Percentiles rank a stretch among this genome's conserved stretches.
These are phyloP conservation scores for Cucurbitaria berberidis DNA, from an alignment of 2,329 filamentous ascomycete species.

Conservation along the genomic window DNA sequence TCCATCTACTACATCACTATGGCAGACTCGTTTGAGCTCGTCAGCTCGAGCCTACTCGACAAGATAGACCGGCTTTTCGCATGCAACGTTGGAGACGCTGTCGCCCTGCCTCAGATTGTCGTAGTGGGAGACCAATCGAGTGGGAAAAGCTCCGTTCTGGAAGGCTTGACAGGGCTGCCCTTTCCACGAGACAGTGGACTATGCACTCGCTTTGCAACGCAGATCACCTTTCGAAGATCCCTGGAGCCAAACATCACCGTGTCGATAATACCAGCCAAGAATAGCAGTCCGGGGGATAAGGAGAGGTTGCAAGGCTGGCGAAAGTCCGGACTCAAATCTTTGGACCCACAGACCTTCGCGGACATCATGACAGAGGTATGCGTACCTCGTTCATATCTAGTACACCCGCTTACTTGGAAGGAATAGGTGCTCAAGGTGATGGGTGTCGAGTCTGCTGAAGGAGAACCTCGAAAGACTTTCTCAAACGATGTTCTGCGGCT, in stretches of 20 bases:
- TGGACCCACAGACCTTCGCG: no score
- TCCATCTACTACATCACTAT: no score
- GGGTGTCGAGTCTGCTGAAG: slow-evolving; percentile 7
- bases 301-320: no score
- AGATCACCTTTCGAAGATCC: slow-evolving; percentile 51
- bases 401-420: slow-evolving; percentile 59
- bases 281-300: no score
- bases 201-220: slow-evolving; percentile 65
- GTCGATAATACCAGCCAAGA: slow-evolving; percentile 4
- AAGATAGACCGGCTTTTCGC: slow-evolving; percentile 12
- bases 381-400: no score
- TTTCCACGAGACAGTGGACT: slow-evolving; percentile 61
- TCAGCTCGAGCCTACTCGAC: slow-evolving; percentile 9
- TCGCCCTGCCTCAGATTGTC: slow-evolving; percentile 40
- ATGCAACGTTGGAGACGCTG: slow-evolving; percentile 5
- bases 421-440: slow-evolving; percentile 59
- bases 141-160: slow-evolving; percentile 68
- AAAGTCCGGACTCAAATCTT: no score
- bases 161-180: slow-evolving; percentile 65
- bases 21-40: no score
- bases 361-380: no score
- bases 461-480: no score
- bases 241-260: slow-evolving; percentile 13
- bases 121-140: slow-evolving; percentile 43
- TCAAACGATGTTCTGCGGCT: slow-evolving; percentile 51